Percentiles rank a stretch among this genome's conserved stretches.
Evolutionary conservation across 768 basidiomycete genomes (phyloP).

Genomic region (Tricholomella constricta): DNA sequence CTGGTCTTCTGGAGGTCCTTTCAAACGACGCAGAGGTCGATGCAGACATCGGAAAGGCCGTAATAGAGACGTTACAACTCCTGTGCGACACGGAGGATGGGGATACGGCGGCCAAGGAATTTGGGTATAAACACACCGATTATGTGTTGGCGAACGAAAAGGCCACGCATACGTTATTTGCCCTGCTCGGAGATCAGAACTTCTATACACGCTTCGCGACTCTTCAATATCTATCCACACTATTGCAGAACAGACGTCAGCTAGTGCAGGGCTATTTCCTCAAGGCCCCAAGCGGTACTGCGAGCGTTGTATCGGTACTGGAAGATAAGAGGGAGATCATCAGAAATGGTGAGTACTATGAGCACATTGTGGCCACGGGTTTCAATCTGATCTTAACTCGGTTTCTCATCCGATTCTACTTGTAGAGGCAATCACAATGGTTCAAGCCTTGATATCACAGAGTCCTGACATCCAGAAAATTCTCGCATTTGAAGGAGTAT

Average conservation of each 20-base stretch:
- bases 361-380: neutral
- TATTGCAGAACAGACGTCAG: conserved; percentile 82
- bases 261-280: conserved; percentile 90
- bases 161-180: conserved; percentile 73
- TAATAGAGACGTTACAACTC: conserved; percentile 83
- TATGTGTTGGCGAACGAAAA: conserved; percentile 70
- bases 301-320: conserved; percentile 70
- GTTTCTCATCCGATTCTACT: neutral
- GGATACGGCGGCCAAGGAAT: conserved; percentile 50
- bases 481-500: conserved; percentile 94
- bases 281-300: conserved; percentile 75
- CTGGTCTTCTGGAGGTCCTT: conserved; percentile 78
- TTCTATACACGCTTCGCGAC: conserved; percentile 88
- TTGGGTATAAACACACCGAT: conserved; percentile 87
- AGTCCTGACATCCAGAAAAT: conserved; percentile 96
- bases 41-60: conserved; percentile 88
- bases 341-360: conserved; percentile 66
- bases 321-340: conserved; percentile 91
- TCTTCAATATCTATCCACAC: conserved; percentile 76
- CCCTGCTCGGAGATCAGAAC: conserved; percentile 69
- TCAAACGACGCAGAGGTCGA: conserved; percentile 90
- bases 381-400: neutral
- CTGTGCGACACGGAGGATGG: conserved; percentile 81
- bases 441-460: conserved; percentile 79
- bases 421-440: conserved; percentile 78